phyloP scores from a whole-genome alignment of 768 basidiomycete species.

The Ramaria sp. region DNA sequence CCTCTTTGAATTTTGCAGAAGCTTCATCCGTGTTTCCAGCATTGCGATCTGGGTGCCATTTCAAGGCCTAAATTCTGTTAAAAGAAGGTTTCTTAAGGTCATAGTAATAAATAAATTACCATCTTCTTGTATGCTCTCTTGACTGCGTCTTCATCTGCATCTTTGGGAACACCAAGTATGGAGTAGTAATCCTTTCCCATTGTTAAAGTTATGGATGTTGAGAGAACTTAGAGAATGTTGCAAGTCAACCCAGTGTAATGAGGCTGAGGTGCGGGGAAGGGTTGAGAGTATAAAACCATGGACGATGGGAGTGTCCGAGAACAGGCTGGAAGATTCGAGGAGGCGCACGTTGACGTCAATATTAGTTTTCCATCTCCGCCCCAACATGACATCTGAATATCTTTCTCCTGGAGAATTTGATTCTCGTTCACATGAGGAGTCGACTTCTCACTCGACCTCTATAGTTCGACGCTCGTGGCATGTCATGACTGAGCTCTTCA shows the following conservation, averaged over 20 bases:
- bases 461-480: constrained; percentile 33
- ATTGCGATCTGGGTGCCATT: constrained; percentile 95
- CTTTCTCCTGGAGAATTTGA: no score
- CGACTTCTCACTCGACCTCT: neutral
- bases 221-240: neutral
- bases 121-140: constrained; percentile 96
- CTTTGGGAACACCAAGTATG: constrained; percentile 59
- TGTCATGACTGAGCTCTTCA: constrained; percentile 42
- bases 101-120: constrained; percentile 27
- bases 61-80: constrained; percentile 46
- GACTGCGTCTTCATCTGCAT: constrained; percentile 75
- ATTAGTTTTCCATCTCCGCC: no score
- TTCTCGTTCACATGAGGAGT: neutral
- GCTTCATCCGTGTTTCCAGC: constrained; percentile 70
- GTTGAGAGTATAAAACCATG: neutral
- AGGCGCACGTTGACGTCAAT: no score
- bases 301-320: neutral
- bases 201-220: constrained; percentile 9
- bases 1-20: constrained; percentile 87
- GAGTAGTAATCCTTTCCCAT: constrained; percentile 92
- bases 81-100: neutral
- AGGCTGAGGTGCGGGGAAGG: neutral
- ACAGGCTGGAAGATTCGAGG: no score
- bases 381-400: neutral
- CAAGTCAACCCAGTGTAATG: neutral